Base-by-base conservation (phyloP, 2,329 filamentous ascomycete species). In the Xylaria sp. region DNA sequence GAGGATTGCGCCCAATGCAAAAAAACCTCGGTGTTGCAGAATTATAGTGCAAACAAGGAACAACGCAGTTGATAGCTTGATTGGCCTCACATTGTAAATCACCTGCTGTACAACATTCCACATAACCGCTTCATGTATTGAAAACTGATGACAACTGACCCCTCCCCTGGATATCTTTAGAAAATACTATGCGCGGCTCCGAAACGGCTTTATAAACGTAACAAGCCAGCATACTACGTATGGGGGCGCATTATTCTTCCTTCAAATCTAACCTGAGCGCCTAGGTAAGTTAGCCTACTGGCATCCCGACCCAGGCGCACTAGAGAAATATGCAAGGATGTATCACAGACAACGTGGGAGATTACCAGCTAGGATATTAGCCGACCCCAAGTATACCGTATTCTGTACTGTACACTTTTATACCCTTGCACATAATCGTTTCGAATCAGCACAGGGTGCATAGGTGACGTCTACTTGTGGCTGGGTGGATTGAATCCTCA, bases 391-490 rank as follows among this genome's bases (percentile, higher is more conserved):
- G 58, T 50, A 50, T 57, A 57, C 54, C 35, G 54, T 57, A 42
- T 21, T 18, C 23, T 18, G 16, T 27, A 57, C 54, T 57, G 54
- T 57, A 42, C 54, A 57, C 1, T 18, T n/a, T n/a, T 29, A 23
- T 53, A 53, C 53, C 53, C 53, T 18, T 58, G 54, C 21, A 29
- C 13, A 37, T 21, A n/a, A 25, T 57, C 16, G 54, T 58, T 44
- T 58, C 40, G 55, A 44, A 27, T 12, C 37, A 10, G 9, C 5
- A 18, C 55, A 25, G 21, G 23, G 13, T 47, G 44, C 37, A 37
- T 58, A 57, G 59, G 29, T 27, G 27, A 64, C 61, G 37, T 64
- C 29, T 25, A 16, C 21, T 29, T 29, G 44, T 65, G 62, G 62
- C 62, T 65, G 44, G 48, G 53, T 27, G 18, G 40, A 21, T 37